These are phyloP conservation scores for Talaromyces sp. DNA, from an alignment of 2,329 filamentous ascomycete genomes.

Conservation along the genomic window DNA sequence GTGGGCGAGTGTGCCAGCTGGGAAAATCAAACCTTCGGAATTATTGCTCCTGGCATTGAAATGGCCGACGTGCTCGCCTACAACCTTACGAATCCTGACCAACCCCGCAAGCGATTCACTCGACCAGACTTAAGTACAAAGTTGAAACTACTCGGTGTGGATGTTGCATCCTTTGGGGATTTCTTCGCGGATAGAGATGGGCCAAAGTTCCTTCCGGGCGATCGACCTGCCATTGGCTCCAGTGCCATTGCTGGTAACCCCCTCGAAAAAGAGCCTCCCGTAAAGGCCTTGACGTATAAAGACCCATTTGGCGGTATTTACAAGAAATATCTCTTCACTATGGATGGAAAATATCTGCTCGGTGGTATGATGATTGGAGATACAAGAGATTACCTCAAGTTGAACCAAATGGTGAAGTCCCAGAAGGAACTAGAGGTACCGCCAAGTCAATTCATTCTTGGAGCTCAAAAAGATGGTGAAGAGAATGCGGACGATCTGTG, in stretches of 20 bases:
- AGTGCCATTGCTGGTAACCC: constrained; percentile 43
- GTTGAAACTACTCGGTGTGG: constrained; percentile 83
- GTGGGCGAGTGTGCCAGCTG: constrained; percentile 91
- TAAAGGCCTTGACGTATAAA: constrained; percentile 84
- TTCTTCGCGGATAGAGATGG: constrained; percentile 90
- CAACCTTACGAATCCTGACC: constrained; percentile 80
- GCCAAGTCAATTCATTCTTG: constrained; percentile 81
- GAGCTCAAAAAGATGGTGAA: constrained; percentile 72
- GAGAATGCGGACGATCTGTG: constrained; percentile 73
- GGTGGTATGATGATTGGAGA: constrained; percentile 99
- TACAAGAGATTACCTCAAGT: constrained; percentile 84
- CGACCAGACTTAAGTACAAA: constrained; percentile 88
- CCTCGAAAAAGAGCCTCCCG: constrained; percentile 55
- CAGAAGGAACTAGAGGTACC: constrained; percentile 77
- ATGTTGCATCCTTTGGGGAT: constrained; percentile 91
- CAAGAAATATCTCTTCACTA: constrained; percentile 90
- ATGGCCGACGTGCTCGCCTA: constrained; percentile 92
- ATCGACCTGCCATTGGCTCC: constrained; percentile 44
- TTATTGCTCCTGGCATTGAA: constrained; percentile 87
- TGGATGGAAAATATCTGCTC: constrained; percentile 84
- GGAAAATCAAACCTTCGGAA: constrained; percentile 81
- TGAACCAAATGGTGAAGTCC: constrained; percentile 83
- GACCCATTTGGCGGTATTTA: constrained; percentile 88
- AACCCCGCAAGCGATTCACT: constrained; percentile 72
- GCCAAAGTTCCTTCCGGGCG: constrained; percentile 71